Percentiles rank a stretch among this genome's conserved stretches.
Conservation (phyloP, 192 early-diverging fungal genomes). For the Linnemannia elongata region DNA sequence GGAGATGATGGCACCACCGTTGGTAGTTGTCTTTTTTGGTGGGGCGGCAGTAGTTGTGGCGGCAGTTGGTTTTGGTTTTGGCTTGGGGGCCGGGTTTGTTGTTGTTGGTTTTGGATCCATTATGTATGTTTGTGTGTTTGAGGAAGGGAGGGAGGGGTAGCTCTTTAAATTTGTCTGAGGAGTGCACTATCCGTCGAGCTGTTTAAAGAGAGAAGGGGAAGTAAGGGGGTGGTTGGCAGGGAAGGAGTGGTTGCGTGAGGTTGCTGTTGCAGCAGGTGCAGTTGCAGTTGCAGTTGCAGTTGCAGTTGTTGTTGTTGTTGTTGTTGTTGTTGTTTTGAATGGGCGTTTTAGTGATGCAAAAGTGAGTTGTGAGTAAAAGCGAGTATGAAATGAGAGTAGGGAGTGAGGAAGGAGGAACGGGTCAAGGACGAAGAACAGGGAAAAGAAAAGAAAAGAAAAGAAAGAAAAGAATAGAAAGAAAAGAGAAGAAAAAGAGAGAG, state of each 20-base stretch:
- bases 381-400: not conserved
- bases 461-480: not conserved
- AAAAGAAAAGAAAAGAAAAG: not conserved
- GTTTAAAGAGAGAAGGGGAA: not conserved
- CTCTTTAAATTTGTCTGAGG: not conserved
- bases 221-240: not conserved
- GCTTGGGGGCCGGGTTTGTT: not conserved
- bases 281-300: too few species aligned
- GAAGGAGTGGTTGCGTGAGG: not conserved
- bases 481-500: not conserved
- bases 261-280: too few species aligned
- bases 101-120: constrained; percentile 8
- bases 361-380: not conserved
- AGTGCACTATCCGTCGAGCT: not conserved
- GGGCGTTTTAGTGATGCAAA: not conserved
- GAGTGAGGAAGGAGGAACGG: not conserved
- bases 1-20: not conserved
- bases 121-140: not conserved
- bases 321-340: not conserved
- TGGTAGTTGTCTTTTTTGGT: not conserved
- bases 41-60: not conserved
- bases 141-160: not conserved
- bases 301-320: too few species aligned
- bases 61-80: not conserved
- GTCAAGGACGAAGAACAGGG: constrained; percentile 3